Evolutionary conservation across 2,329 filamentous ascomycete species (phyloP).

Genomic region (Apiospora malaysiana): DNA sequence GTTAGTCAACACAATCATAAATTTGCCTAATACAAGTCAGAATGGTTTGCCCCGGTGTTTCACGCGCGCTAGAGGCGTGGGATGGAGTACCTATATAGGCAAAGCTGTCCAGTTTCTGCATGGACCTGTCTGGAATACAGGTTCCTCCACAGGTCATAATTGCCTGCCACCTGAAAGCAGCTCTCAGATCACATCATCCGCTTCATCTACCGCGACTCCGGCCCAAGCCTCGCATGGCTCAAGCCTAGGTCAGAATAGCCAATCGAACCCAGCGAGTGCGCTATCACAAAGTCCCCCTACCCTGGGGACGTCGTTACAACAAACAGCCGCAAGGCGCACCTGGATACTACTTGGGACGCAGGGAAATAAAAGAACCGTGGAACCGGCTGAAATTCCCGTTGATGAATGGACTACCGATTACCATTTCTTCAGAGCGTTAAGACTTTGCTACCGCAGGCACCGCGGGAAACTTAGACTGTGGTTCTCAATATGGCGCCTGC

Average conservation of each 20-base stretch:
- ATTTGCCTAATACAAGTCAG: too few relatives aligned
- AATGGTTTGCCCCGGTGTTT: too few relatives aligned
- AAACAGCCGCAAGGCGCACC: neutral
- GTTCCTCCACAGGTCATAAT: neutral
- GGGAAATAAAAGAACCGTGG: neutral
- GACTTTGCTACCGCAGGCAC: neutral
- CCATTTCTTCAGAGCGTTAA: constrained; percentile 17
- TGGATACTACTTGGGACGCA: neutral
- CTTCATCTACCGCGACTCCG: neutral
- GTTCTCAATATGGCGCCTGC: constrained; percentile 18
- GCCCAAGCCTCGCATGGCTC: neutral
- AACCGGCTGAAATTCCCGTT: neutral
- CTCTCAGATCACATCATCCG: neutral
- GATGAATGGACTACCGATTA: constrained; percentile 3
- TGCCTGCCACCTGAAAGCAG: neutral
- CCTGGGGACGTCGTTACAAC: neutral
- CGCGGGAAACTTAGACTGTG: constrained; percentile 6
- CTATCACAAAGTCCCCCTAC: neutral
- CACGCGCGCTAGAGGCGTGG: too few relatives aligned
- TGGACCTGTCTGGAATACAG: neutral
- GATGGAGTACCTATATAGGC: too few relatives aligned
- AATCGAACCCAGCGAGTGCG: neutral
- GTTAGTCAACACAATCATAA: neutral
- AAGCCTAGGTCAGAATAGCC: neutral
- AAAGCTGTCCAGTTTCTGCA: neutral